A percentile compares a stretch with the other conserved stretches of the same genome.
These are phyloP conservation scores for Naematelia aurantialba DNA, from an alignment of 768 basidiomycete species.

Conservation along the genomic window DNA sequence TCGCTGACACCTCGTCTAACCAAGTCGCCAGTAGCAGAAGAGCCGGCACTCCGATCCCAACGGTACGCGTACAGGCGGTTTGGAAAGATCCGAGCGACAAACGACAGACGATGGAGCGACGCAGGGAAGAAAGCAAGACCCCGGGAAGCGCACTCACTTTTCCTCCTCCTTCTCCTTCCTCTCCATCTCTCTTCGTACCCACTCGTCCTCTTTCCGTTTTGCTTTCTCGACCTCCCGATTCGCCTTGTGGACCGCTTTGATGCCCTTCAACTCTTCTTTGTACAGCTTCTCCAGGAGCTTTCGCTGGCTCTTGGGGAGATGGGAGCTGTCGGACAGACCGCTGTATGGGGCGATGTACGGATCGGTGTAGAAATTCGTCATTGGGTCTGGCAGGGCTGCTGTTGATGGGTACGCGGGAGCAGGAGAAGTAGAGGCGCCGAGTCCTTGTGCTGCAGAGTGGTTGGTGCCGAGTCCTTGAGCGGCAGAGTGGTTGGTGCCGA, in stretches of 20 bases:
- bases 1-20: neutral
- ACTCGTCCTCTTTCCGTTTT: constrained; percentile 14
- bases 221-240: constrained; percentile 13
- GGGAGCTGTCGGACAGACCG: neutral
- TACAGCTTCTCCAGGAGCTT: constrained; percentile 8
- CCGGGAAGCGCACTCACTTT: constrained; percentile 38
- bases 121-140: neutral
- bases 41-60: no score
- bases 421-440: neutral
- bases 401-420: no score
- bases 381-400: neutral
- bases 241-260: constrained; percentile 4
- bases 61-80: no score
- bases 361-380: no score
- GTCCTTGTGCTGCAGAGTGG: neutral
- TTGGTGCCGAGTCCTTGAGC: no score
- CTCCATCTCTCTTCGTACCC: constrained; percentile 12
- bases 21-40: neutral
- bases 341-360: neutral
- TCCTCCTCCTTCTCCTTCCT: constrained; percentile 18
- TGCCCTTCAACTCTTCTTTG: constrained; percentile 11
- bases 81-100: neutral
- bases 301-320: constrained; percentile 1
- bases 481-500: no score
- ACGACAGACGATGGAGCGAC: neutral